Evolutionary conservation across 495 filamentous ascomycete species (phyloP).

Genomic region (Lichenothelia convexa): DNA sequence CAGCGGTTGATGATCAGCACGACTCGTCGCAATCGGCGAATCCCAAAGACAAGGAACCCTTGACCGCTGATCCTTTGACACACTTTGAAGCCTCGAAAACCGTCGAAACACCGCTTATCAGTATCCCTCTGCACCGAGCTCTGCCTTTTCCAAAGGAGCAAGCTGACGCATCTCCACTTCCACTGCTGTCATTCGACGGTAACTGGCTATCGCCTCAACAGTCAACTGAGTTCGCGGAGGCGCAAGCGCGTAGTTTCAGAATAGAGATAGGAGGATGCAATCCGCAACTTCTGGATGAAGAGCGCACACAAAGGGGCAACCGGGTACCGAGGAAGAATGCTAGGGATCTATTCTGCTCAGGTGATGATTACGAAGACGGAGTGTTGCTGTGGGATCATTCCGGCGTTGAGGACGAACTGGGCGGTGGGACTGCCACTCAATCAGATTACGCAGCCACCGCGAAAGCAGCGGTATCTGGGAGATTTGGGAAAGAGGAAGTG

Average conservation of each 20-base stretch:
- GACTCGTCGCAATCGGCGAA: constrained; percentile 1
- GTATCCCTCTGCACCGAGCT: constrained; percentile 14
- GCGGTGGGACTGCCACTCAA: no score
- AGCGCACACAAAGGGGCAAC: no score
- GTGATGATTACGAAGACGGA: no score
- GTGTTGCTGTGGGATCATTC: no score
- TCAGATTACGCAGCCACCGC: no score
- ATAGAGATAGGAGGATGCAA: constrained; percentile 18
- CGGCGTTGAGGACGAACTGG: no score
- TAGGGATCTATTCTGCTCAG: no score
- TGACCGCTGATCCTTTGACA: constrained; percentile 9
- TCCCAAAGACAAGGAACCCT: constrained; percentile 7
- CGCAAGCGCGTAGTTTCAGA: constrained; percentile 12
- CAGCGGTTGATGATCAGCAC: constrained; percentile 1
- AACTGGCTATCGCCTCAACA: constrained; percentile 2
- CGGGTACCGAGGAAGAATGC: no score
- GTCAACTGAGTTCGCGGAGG: constrained; percentile 1
- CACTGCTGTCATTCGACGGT: constrained; percentile 14
- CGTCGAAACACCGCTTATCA: constrained; percentile 8
- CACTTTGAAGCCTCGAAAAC: constrained; percentile 6
- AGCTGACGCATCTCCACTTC: constrained; percentile 17
- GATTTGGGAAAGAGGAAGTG: no score
- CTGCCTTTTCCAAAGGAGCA: constrained; percentile 21
- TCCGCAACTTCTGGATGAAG: no score
- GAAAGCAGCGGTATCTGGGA: no score